Percentiles rank a stretch among this genome's conserved stretches.
phyloP scores from a whole-genome alignment of 2,329 filamentous ascomycete species.

The Coniochaeta prunicola region DNA sequence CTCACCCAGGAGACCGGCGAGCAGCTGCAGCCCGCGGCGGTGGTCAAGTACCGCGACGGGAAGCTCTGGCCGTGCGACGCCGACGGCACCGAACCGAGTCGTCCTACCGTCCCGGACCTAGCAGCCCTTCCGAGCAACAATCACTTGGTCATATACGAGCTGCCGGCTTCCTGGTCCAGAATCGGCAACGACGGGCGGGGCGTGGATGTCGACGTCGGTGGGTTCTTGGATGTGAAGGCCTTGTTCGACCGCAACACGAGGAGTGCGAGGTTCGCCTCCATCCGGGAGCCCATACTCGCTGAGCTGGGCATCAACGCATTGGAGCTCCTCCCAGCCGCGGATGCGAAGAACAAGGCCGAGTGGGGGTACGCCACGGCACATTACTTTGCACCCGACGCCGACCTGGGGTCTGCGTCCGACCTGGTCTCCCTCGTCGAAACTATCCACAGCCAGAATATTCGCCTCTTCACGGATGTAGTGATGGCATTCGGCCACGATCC shows the following conservation, averaged over 20 bases:
- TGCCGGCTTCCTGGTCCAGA: constrained; percentile 16
- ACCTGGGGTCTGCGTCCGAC: constrained; percentile 13
- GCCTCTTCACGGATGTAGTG: constrained; percentile 15
- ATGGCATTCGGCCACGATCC: constrained; percentile 17
- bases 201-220: constrained; percentile 13
- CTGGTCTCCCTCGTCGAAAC: constrained; percentile 10
- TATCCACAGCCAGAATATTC: constrained; percentile 9
- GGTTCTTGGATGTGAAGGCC: constrained; percentile 15
- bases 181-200: constrained; percentile 5
- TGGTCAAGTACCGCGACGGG: constrained; percentile 12
- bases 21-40: constrained; percentile 12
- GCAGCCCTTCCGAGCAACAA: constrained; percentile 12
- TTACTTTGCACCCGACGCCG: constrained; percentile 15
- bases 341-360: constrained; percentile 12
- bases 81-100: constrained; percentile 8
- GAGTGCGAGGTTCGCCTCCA: constrained; percentile 8
- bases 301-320: constrained; percentile 18
- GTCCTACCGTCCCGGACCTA: background rate
- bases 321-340: constrained; percentile 15
- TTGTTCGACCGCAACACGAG: constrained; percentile 8
- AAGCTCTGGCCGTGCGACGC: constrained; percentile 13
- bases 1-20: constrained; percentile 1
- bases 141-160: constrained; percentile 17
- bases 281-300: constrained; percentile 10
- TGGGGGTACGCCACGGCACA: constrained; percentile 18